A percentile compares a stretch with the other conserved stretches of the same genome.
Conservation (phyloP, 1,284 basidiomycete genomes). For the Malassezia cuniculi region DNA sequence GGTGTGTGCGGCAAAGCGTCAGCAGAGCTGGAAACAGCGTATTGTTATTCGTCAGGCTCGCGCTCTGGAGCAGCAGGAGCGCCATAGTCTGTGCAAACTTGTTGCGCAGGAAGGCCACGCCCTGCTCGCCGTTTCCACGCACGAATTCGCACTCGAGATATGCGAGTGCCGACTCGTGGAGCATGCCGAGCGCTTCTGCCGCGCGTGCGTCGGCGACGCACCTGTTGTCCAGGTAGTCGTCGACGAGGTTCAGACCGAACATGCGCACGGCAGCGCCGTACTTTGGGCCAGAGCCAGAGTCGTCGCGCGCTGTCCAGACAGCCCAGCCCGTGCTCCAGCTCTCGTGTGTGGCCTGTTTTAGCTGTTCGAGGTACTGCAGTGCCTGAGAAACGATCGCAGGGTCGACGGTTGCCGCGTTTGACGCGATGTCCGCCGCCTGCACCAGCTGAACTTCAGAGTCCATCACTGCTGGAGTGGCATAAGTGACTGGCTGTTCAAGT, state of each 20-base stretch:
- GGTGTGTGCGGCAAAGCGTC: slow-evolving; percentile 46
- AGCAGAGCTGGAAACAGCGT: slow-evolving; percentile 53
- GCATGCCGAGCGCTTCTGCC: slow-evolving; percentile 25
- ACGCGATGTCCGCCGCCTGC: slow-evolving; percentile 14
- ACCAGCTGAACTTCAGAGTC: slow-evolving; percentile 14
- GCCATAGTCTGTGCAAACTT: slow-evolving; percentile 96
- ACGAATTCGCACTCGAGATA: slow-evolving; percentile 41
- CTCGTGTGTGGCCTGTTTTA: slow-evolving; percentile 48
- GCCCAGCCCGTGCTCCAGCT: slow-evolving; percentile 55
- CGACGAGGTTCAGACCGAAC: slow-evolving; percentile 69
- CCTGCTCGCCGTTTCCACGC: slow-evolving; percentile 26
- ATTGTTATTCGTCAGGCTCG: slow-evolving; percentile 69
- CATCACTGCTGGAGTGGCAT: slow-evolving; percentile 1
- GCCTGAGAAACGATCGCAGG: slow-evolving; percentile 8
- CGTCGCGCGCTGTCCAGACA: slow-evolving; percentile 36
- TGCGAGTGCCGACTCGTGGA: slow-evolving; percentile 35
- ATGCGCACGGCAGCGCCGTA: slow-evolving; percentile 65
- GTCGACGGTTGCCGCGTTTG: slow-evolving; percentile 10
- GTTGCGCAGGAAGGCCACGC: slow-evolving; percentile 59
- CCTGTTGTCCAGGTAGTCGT: slow-evolving; percentile 73
- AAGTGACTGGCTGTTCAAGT: not conserved
- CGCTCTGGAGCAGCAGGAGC: slow-evolving; percentile 80
- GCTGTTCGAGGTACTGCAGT: slow-evolving; percentile 11
- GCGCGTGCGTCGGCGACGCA: slow-evolving; percentile 47
- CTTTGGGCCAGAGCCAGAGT: slow-evolving; percentile 54